phyloP scores from a whole-genome alignment of 2,329 filamentous ascomycete genomes.

The Diaporthe nobilis region DNA sequence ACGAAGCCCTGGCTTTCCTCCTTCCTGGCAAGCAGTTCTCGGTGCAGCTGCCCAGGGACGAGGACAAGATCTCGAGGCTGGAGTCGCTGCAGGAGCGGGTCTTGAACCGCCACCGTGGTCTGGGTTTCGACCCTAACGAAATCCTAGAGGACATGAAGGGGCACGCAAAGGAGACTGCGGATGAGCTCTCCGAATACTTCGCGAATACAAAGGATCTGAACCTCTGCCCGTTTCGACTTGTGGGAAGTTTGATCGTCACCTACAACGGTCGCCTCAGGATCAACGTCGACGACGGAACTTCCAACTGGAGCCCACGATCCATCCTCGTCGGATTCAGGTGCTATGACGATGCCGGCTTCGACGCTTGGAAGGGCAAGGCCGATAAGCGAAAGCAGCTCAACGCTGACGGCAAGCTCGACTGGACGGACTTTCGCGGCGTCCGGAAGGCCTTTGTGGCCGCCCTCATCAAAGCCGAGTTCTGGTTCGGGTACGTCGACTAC shows the following conservation, averaged over 20 bases:
- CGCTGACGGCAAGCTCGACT: neutral
- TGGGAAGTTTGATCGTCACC: neutral
- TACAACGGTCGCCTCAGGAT: neutral
- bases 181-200: neutral
- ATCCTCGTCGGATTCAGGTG: neutral
- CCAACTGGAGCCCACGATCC: neutral
- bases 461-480: neutral
- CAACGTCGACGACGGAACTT: neutral
- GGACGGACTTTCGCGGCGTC: neutral
- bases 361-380: neutral
- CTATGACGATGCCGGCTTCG: neutral
- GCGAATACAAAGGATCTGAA: neutral
- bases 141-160: too few species aligned
- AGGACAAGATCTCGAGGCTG: too few species aligned
- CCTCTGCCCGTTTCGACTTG: neutral
- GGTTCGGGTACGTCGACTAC: neutral
- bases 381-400: neutral
- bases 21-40: neutral
- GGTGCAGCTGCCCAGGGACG: neutral
- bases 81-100: too few species aligned
- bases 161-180: rapidly evolving
- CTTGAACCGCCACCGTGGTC: too few species aligned
- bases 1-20: neutral
- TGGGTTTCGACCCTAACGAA: too few species aligned
- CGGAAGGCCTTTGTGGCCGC: neutral